phyloP scores from a whole-genome alignment of 306 rosid species.

The Trifolium subterraneum region DNA sequence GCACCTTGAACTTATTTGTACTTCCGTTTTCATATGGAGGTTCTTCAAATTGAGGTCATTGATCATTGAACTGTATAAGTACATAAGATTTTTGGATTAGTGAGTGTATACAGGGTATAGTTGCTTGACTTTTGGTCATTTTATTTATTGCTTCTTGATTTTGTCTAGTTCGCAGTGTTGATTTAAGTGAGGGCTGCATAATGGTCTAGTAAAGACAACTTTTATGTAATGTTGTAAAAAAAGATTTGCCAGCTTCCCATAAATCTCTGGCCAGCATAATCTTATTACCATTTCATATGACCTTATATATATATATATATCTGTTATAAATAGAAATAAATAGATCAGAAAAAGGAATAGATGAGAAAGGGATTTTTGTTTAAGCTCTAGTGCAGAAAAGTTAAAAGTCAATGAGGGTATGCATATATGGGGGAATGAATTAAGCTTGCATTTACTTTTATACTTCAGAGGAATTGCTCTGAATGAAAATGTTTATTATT shows the following conservation, averaged over 20 bases:
- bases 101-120: constrained; percentile 72
- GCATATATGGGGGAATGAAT: not conserved
- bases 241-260: constrained; percentile 37
- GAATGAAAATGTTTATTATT: not conserved
- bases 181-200: constrained; percentile 46
- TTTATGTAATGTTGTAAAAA: constrained; percentile 44
- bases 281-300: constrained; percentile 24
- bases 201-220: constrained; percentile 43
- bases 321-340: too few species aligned
- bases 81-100: constrained; percentile 73
- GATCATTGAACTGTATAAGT: constrained; percentile 58
- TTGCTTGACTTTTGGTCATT: constrained; percentile 53
- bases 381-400: not conserved
- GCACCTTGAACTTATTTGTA: constrained; percentile 48
- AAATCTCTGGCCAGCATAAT: constrained; percentile 26
- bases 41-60: constrained; percentile 52
- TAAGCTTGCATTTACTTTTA: not conserved
- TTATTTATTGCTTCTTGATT: constrained; percentile 49
- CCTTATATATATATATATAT: too few species aligned
- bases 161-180: constrained; percentile 41
- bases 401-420: not conserved
- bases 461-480: constrained; percentile 10
- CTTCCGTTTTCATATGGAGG: constrained; percentile 50
- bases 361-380: not conserved
- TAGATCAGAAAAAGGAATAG: too few species aligned